These are phyloP conservation scores for Casuarina cunninghamiana DNA, from an alignment of 306 rosid genomes.

Conservation along the genomic window DNA sequence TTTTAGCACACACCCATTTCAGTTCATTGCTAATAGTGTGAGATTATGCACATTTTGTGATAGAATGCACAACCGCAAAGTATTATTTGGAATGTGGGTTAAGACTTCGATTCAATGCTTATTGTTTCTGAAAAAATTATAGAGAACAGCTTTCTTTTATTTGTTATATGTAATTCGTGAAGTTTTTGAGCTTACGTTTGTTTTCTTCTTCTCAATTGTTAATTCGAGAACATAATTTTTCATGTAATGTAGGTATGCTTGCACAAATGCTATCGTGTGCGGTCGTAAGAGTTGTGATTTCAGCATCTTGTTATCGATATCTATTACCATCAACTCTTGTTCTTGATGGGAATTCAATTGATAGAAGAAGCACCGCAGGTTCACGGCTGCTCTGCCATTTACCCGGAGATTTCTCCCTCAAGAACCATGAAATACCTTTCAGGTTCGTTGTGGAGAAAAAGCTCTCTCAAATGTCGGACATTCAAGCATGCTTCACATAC, in stretches of 20 bases:
- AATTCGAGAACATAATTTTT: not conserved
- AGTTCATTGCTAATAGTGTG: not conserved
- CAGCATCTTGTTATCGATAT: conserved; percentile 29
- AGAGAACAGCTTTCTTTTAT: not conserved
- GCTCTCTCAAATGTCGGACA: not conserved
- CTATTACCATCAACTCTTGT: conserved; percentile 11
- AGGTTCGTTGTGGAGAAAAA: conserved; percentile 25
- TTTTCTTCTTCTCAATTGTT: not conserved
- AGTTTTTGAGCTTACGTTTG: not conserved
- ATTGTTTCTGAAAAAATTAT: not conserved
- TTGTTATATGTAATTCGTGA: not conserved
- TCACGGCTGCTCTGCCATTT: conserved; percentile 30
- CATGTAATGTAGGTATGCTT: conserved; percentile 29
- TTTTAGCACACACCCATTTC: not conserved
- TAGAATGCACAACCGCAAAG: not conserved
- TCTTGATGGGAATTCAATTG: conserved; percentile 16
- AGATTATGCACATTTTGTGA: not conserved
- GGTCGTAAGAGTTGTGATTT: conserved; percentile 27
- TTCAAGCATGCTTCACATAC: not conserved
- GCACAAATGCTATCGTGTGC: conserved; percentile 23
- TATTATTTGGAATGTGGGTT: not conserved
- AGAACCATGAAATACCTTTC: conserved; percentile 24
- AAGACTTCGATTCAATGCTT: not conserved
- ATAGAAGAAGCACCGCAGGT: conserved; percentile 7
- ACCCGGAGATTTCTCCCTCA: conserved; percentile 13